Percentiles rank a stretch among this genome's conserved stretches.
Evolutionary conservation across 257 asterid genomes (phyloP).

Genomic region (Lantana camara): DNA sequence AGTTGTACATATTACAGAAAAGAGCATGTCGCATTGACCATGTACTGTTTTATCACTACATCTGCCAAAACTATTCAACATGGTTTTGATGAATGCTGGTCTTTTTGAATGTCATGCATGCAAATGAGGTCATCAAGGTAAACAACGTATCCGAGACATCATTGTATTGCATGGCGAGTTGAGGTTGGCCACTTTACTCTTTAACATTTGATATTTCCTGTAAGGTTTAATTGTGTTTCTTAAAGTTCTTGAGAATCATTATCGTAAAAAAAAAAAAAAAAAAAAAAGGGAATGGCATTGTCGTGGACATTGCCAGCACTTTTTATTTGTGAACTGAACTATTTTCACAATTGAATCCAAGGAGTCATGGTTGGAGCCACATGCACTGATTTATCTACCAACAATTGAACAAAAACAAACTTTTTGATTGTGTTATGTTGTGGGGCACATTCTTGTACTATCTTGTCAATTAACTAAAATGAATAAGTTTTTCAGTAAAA

Average conservation of each 20-base stretch:
- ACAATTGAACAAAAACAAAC: constrained; percentile 6
- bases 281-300: not conserved
- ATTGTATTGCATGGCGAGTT: constrained; percentile 88
- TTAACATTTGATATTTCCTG: constrained; percentile 12
- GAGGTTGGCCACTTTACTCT: constrained; percentile 60
- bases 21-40: constrained; percentile 17
- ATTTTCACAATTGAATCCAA: constrained; percentile 22
- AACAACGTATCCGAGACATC: constrained; percentile 81
- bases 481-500: no score
- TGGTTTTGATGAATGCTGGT: constrained; percentile 29
- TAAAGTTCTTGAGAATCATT: no score
- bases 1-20: not conserved
- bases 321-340: constrained; percentile 9
- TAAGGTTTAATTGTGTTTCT: no score
- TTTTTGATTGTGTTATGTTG: not conserved
- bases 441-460: not conserved
- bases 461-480: not conserved
- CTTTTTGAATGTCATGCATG: constrained; percentile 55
- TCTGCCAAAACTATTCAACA: no score
- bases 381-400: not conserved
- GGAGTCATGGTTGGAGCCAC: not conserved
- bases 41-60: no score
- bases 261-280: no score
- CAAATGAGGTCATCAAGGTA: constrained; percentile 85
- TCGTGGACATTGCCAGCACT: not conserved